Percentiles rank a stretch among this genome's conserved stretches.
phyloP scores from a whole-genome alignment of 2,329 filamentous ascomycete species.

The Arthroderma sp. region DNA sequence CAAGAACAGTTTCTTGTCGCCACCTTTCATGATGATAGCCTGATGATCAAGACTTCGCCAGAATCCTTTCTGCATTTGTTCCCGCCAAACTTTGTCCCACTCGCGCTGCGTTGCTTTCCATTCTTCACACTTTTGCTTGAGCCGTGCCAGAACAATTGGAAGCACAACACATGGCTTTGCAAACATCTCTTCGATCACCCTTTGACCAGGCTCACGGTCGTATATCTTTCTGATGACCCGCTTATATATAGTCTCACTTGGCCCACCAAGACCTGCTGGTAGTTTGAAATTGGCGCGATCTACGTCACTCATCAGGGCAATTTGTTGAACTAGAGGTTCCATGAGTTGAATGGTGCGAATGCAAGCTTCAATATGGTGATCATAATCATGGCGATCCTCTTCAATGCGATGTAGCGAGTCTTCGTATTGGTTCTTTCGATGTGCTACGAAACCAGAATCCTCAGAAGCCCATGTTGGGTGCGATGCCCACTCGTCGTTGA shows the following conservation, averaged over 20 bases:
- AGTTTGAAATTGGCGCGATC: constrained; percentile 67
- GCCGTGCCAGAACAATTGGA: constrained; percentile 70
- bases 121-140: constrained; percentile 94
- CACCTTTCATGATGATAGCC: constrained; percentile 74
- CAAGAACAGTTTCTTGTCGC: constrained; percentile 82
- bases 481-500: constrained; percentile 97
- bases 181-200: constrained; percentile 81
- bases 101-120: constrained; percentile 96
- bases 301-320: constrained; percentile 61
- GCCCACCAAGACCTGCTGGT: constrained; percentile 71
- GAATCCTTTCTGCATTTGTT: constrained; percentile 88
- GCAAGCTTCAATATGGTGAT: constrained; percentile 95
- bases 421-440: constrained; percentile 91
- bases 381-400: constrained; percentile 95
- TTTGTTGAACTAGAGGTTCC: constrained; percentile 83
- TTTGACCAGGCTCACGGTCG: constrained; percentile 65
- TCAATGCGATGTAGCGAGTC: constrained; percentile 92
- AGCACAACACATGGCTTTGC: constrained; percentile 72
- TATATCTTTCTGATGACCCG: constrained; percentile 97
- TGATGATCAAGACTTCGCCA: constrained; percentile 95
- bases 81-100: constrained; percentile 98
- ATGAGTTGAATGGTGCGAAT: constrained; percentile 90
- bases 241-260: constrained; percentile 93
- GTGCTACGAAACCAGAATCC: constrained; percentile 92
- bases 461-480: constrained; percentile 98